Evolutionary conservation across 352 stramenopile species (phyloP), one percentile per base, ranked within the genome.

Genomic region (Globisporangium paddicum): DNA sequence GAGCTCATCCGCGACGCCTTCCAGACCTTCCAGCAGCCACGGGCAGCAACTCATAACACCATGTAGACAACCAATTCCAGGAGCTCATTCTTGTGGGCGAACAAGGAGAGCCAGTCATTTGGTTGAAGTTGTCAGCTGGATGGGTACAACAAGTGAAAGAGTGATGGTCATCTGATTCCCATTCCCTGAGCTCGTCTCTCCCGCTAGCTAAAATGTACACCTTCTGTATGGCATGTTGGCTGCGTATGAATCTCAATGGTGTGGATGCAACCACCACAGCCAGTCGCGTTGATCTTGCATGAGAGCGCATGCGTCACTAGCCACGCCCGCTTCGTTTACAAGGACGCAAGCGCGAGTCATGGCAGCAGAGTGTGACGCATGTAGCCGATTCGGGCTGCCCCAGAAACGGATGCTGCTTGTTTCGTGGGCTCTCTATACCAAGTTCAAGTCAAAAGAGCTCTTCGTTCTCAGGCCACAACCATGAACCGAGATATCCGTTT

Each of bases 1-100:
- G 61, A 74, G 28, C 58, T 76, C 50, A 72, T 82, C 25, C 66
- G 50, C 56, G 66, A 59, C 1, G 69, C 73, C 19, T 82, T 82
- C 32, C 59, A 35, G n/a, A 34, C 23, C 11, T 67, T 64, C 40
- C 38, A 40, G 21, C 7, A 34, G 18, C 28, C 18, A 11, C 41
- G 1, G 19, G 3, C n/a, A n/a, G n/a, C n/a, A n/a, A n/a, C n/a
- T n/a, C n/a, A n/a, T n/a, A n/a, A n/a, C n/a, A n/a, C n/a, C n/a
- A n/a, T n/a, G n/a, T n/a, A n/a, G n/a, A n/a, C n/a, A n/a, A n/a
- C n/a, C n/a, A n/a, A n/a, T n/a, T n/a, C n/a, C n/a, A n/a, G n/a
- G n/a, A n/a, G n/a, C n/a, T 19, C 32, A 21, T 37, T 52, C 35
- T 6, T 7, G 28, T 32, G 28, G 3, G 3, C 28, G 28, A 32